Evolutionary conservation across 139 green algal genomes (phyloP), one percentile per base, ranked within the genome.

Genomic region (Chlamydomonas sphaeroides): DNA sequence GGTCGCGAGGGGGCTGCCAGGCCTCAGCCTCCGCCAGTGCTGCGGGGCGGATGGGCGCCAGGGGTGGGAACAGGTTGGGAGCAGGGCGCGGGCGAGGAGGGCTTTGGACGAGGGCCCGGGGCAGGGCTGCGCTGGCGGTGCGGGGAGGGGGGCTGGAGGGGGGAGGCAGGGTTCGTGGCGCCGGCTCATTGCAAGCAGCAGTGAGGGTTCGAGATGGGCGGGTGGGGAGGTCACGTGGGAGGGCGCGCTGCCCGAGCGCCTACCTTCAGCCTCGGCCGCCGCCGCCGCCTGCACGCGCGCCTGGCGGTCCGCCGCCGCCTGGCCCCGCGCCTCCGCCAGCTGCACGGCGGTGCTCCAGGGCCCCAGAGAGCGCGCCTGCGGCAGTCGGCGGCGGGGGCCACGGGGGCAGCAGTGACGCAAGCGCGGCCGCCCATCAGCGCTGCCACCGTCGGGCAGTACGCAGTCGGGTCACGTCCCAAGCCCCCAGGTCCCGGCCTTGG

Each of bases 331-430:
- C 26, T 95, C 90, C 15, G 91, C 89, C 38, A 95, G 88, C 87
- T 93, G 84, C 26, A 90, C 71, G 15, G 93, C 91, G n/a, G 78
- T 90, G 49, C 79, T 89, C 90, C 91, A 95, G 5, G 92, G 91
- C 0, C 93, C 93, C 38, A 96, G 87, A 0, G 61, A 88, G 30
- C 93, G 87, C 14, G 92, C 92, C 90, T 94, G 74, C 33, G 41
- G 68, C 8, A 38, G 10, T 10, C 14, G 14, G 56, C 26, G 48
- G 48, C 5, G 23, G 23, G 11, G 11, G 38, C 11, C 32, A 26
- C 33, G 56, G 39, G 45, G 45, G 45, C 45, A 51, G 51, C 14
- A 28, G 15, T 25, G 17, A 61, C 14, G 20, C 4, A 28, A 17
- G 51, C 26, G 51, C 6, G 15, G 20, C 17, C 17, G 51, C 20